Percentiles rank a stretch among this genome's conserved stretches.
Evolutionary conservation across 139 green algal species (phyloP).

Genomic region (Marvania coccoides): DNA sequence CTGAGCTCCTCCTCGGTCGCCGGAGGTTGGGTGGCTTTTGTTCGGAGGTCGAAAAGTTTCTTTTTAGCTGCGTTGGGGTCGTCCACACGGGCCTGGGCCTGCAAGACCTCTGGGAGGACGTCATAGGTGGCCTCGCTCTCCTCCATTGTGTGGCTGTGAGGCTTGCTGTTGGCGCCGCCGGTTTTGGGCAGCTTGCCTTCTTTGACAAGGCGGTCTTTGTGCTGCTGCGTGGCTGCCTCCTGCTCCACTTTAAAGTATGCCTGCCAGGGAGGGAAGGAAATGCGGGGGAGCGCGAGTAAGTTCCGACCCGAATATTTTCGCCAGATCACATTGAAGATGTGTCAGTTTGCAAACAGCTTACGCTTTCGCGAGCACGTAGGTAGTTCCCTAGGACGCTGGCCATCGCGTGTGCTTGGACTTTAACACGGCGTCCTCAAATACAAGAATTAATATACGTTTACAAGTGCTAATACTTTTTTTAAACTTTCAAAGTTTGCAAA

Average conservation of each 20-base stretch:
- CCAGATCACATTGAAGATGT: not conserved
- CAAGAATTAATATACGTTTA: no score
- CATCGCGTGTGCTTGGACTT: not conserved
- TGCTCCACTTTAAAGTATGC: slow-evolving; percentile 34
- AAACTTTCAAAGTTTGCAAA: no score
- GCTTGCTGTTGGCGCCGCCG: slow-evolving; percentile 5
- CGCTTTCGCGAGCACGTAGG: not conserved
- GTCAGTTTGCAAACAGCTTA: not conserved
- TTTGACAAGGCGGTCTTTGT: slow-evolving; percentile 23
- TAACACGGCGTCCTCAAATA: no score
- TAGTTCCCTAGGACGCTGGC: not conserved
- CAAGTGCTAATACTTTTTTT: no score
- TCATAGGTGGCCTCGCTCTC: slow-evolving; percentile 25
- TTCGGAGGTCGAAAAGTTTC: slow-evolving; percentile 3
- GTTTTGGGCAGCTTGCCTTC: slow-evolving; percentile 23
- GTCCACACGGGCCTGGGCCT: slow-evolving; percentile 31
- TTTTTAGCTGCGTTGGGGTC: slow-evolving; percentile 18
- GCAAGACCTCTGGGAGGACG: slow-evolving; percentile 35
- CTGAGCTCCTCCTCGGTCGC: slow-evolving; percentile 23
- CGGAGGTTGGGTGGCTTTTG: slow-evolving; percentile 21
- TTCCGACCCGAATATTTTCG: no score
- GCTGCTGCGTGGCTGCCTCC: slow-evolving; percentile 32
- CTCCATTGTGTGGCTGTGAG: slow-evolving; percentile 3
- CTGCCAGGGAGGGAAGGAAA: no score
- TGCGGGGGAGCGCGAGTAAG: no score